A percentile compares a stretch with the other conserved stretches of the same genome.
phyloP scores from a whole-genome alignment of 805 yeast species.

The Tetrapisispora pingtungensis region DNA sequence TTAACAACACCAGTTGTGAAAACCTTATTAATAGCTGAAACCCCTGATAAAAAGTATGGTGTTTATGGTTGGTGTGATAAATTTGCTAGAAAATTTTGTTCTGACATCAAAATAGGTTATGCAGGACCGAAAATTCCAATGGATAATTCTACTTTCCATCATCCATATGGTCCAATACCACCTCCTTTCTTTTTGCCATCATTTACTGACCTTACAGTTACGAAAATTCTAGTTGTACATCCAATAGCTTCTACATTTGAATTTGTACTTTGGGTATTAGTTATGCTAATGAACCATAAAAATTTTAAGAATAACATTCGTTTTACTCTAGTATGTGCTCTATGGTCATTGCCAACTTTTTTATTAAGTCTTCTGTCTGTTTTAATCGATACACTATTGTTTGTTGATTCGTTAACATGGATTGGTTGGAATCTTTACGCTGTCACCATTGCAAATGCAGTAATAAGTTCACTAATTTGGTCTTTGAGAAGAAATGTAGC shows the following conservation, averaged over 20 bases:
- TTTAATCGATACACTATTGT: constrained; percentile 70
- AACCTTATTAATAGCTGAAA: constrained; percentile 39
- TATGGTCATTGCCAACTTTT: constrained; percentile 60
- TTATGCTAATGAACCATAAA: constrained; percentile 30
- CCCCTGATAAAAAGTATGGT: constrained; percentile 46
- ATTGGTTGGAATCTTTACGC: constrained; percentile 78
- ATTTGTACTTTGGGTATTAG: constrained; percentile 33
- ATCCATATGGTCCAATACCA: background rate
- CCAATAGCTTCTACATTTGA: constrained; percentile 53
- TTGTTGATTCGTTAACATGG: constrained; percentile 66
- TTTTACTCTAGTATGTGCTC: constrained; percentile 41
- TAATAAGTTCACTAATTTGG: constrained; percentile 58
- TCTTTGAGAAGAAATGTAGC: constrained; percentile 59
- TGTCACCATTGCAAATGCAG: constrained; percentile 54
- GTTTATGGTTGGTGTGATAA: constrained; percentile 55
- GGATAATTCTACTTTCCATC: background rate
- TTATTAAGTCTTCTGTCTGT: constrained; percentile 63
- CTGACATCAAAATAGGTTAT: background rate
- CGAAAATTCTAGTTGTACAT: constrained; percentile 56
- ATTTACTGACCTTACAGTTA: constrained; percentile 46
- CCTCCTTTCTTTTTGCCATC: constrained; percentile 36
- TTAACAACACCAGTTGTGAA: constrained; percentile 51
- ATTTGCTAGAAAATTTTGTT: background rate
- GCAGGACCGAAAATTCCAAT: too few species aligned
- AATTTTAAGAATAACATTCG: constrained; percentile 29